These are phyloP conservation scores for Termitomyces sp. DNA, from an alignment of 768 basidiomycete genomes.

Conservation along the genomic window DNA sequence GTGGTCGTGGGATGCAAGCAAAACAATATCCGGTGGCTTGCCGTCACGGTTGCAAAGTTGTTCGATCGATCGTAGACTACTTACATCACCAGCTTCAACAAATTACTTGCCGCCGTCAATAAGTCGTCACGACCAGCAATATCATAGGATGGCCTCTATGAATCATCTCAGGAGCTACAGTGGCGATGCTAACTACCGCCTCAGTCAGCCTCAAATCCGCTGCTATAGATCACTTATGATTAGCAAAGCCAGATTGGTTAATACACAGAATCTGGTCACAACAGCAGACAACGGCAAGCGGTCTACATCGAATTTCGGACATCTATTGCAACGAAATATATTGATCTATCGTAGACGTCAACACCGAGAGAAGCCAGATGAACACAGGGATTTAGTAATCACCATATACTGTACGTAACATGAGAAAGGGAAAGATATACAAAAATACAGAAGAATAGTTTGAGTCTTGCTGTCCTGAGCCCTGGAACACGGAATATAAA, in stretches of 20 bases:
- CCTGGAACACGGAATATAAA: not conserved
- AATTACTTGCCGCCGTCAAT: no score
- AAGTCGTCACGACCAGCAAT: no score
- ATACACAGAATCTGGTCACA: not conserved
- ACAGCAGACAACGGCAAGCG: not conserved
- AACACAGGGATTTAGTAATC: not conserved
- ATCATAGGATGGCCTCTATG: no score
- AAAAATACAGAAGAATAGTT: not conserved
- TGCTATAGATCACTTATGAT: not conserved
- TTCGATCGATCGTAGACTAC: no score
- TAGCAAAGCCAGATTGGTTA: not conserved
- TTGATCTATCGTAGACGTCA: not conserved
- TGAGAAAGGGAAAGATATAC: not conserved
- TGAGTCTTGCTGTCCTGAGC: not conserved
- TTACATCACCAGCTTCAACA: no score
- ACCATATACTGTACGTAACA: constrained; percentile 1
- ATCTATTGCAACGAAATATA: not conserved
- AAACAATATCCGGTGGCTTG: no score
- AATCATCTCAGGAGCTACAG: no score
- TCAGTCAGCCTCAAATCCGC: no score
- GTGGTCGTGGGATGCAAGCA: not conserved
- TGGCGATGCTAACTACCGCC: no score
- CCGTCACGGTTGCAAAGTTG: no score
- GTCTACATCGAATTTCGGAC: not conserved
- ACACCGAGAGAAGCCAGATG: not conserved